Evolutionary conservation across 768 basidiomycete genomes (phyloP).

Genomic region (Pilatotrama ljubarskyi): DNA sequence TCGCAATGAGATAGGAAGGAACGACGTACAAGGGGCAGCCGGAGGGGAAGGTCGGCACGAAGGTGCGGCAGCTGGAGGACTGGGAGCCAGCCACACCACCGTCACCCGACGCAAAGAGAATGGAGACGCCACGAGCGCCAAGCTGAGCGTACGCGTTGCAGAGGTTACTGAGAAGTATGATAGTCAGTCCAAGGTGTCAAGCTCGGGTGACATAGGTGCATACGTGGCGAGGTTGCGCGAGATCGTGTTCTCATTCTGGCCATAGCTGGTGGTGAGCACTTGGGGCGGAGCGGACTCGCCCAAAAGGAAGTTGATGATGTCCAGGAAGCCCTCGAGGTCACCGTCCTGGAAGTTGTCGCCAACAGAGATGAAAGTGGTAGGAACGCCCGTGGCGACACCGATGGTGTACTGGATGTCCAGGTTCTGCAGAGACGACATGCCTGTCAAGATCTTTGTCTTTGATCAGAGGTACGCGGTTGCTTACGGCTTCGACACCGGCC

Average conservation of each 20-base stretch:
- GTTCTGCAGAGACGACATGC: constrained; percentile 19
- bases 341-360: constrained; percentile 23
- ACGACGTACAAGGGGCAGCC: constrained; percentile 40
- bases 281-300: constrained; percentile 48
- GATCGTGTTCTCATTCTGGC: constrained; percentile 70
- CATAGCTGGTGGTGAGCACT: constrained; percentile 69
- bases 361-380: constrained; percentile 57
- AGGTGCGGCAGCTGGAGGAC: constrained; percentile 43
- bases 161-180: constrained; percentile 44
- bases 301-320: constrained; percentile 60
- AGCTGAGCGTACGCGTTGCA: constrained; percentile 67
- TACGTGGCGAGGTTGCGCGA: constrained; percentile 53
- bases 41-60: constrained; percentile 55
- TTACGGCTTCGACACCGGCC: constrained; percentile 64
- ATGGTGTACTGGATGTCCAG: constrained; percentile 32
- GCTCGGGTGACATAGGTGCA: constrained; percentile 10
- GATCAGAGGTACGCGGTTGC: neutral
- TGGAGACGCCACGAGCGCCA: constrained; percentile 64
- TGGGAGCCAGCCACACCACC: constrained; percentile 59
- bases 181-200: constrained; percentile 46
- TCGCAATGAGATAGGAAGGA: neutral
- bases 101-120: constrained; percentile 71
- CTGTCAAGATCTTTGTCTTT: neutral
- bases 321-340: constrained; percentile 28
- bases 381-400: constrained; percentile 45